These are phyloP conservation scores for Nitzschia sp. DNA, from an alignment of 108 stramenopile genomes.

Conservation along the genomic window DNA sequence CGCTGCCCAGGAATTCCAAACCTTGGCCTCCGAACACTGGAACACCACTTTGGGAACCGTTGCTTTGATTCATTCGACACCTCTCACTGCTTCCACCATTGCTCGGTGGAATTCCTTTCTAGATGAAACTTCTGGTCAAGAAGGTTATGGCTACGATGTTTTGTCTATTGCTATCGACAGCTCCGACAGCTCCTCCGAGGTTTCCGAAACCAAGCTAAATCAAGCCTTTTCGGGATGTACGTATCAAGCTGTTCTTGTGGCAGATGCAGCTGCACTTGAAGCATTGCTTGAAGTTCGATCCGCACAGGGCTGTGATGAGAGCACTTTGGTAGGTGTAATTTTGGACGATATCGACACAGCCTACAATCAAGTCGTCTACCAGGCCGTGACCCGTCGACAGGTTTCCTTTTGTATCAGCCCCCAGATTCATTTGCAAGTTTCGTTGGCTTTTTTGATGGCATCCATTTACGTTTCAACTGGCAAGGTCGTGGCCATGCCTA, in stretches of 20 bases:
- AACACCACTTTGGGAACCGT: too few relatives aligned
- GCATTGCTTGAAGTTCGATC: neutral
- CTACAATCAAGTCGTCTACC: too few relatives aligned
- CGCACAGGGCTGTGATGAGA: neutral
- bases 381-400: neutral
- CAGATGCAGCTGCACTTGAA: neutral
- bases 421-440: conserved; percentile 18
- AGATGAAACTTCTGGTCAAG: too few relatives aligned
- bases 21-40: neutral
- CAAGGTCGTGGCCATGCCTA: conserved; percentile 16
- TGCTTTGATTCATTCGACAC: too few relatives aligned
- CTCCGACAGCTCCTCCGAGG: neutral
- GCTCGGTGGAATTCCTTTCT: too few relatives aligned
- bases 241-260: conserved; percentile 29
- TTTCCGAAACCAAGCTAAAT: neutral
- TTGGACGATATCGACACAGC: conserved; percentile 12
- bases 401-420: conserved; percentile 20
- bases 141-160: neutral
- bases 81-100: too few relatives aligned
- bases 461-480: conserved; percentile 29
- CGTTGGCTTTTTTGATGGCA: conserved; percentile 16
- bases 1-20: conserved; percentile 25
- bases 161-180: neutral
- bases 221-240: conserved; percentile 1
- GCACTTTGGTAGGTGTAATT: conserved; percentile 1